A percentile compares a stretch with the other conserved stretches of the same genome.
These are phyloP conservation scores for Penicillium sp. DNA, from an alignment of 2,329 filamentous ascomycete species.

Conservation along the genomic window DNA sequence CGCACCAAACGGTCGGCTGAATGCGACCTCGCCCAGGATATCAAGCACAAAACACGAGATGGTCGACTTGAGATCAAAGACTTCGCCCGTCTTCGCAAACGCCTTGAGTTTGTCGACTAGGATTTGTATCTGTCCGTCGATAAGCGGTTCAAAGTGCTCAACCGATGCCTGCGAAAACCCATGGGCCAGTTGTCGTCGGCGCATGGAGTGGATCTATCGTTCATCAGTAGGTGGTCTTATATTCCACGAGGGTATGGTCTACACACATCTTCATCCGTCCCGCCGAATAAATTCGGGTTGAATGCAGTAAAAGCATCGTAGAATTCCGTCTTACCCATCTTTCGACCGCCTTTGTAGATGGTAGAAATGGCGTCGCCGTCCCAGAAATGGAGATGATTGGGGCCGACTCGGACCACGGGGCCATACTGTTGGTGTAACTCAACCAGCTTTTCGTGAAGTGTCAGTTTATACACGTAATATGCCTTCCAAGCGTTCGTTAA, in stretches of 20 bases:
- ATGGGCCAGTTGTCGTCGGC: slow-evolving; percentile 8
- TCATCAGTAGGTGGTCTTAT: no score
- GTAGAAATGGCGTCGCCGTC: slow-evolving; percentile 13
- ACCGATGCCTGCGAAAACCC: slow-evolving; percentile 10
- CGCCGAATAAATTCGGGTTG: slow-evolving; percentile 11
- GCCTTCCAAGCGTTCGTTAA: slow-evolving; percentile 7
- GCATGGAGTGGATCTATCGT: slow-evolving; percentile 5
- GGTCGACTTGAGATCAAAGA: slow-evolving; percentile 1
- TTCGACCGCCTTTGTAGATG: slow-evolving; percentile 15
- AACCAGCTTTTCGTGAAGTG: slow-evolving; percentile 7
- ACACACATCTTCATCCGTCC: slow-evolving; percentile 6
- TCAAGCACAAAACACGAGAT: slow-evolving; percentile 5
- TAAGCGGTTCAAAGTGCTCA: slow-evolving; percentile 6
- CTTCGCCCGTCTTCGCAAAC: background rate
- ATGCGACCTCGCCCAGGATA: slow-evolving; percentile 7
- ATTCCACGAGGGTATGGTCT: no score
- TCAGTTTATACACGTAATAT: slow-evolving; percentile 5
- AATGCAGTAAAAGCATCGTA: slow-evolving; percentile 14
- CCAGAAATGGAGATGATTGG: slow-evolving; percentile 17
- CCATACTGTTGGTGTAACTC: slow-evolving; percentile 2
- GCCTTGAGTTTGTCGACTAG: background rate
- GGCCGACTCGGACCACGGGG: slow-evolving; percentile 6
- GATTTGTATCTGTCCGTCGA: slow-evolving; percentile 5
- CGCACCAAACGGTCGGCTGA: slow-evolving; percentile 2
- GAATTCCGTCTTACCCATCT: slow-evolving; percentile 15